A percentile compares a stretch with the other conserved stretches of the same genome.
These are phyloP conservation scores for Chytriomyces hyalinus DNA, from an alignment of 192 early-diverging fungal species.

Conservation along the genomic window DNA sequence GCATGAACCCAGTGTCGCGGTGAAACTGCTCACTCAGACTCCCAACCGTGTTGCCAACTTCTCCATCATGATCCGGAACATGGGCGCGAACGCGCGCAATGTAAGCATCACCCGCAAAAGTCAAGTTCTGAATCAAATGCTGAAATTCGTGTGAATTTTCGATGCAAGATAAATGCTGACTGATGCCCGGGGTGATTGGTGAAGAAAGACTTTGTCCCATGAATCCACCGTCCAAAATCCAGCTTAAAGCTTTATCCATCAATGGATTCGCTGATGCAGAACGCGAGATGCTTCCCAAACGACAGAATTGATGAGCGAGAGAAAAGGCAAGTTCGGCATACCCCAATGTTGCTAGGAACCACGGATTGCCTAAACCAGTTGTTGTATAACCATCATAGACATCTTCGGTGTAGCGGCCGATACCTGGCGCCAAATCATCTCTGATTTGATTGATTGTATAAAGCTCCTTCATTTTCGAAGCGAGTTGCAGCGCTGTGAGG, in stretches of 20 bases:
- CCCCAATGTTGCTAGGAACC: constrained; percentile 69
- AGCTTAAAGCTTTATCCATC: neutral
- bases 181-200: neutral
- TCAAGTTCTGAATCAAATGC: constrained; percentile 42
- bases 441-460: constrained; percentile 56
- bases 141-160: constrained; percentile 31
- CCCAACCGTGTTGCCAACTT: constrained; percentile 41
- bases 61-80: constrained; percentile 34
- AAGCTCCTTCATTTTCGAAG: constrained; percentile 35
- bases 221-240: neutral
- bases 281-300: neutral
- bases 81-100: constrained; percentile 62
- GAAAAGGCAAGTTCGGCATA: constrained; percentile 62
- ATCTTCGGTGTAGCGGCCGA: constrained; percentile 81
- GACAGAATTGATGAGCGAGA: neutral
- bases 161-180: neutral
- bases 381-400: constrained; percentile 67
- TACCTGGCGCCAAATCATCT: constrained; percentile 52
- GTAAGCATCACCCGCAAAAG: constrained; percentile 57
- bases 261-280: neutral
- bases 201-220: constrained; percentile 5
- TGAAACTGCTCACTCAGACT: constrained; percentile 71
- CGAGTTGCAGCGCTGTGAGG: constrained; percentile 12
- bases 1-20: constrained; percentile 55
- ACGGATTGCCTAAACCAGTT: constrained; percentile 69